These are phyloP conservation scores for Cladosporium sp. DNA, from an alignment of 2,329 filamentous ascomycete species.

Conservation along the genomic window DNA sequence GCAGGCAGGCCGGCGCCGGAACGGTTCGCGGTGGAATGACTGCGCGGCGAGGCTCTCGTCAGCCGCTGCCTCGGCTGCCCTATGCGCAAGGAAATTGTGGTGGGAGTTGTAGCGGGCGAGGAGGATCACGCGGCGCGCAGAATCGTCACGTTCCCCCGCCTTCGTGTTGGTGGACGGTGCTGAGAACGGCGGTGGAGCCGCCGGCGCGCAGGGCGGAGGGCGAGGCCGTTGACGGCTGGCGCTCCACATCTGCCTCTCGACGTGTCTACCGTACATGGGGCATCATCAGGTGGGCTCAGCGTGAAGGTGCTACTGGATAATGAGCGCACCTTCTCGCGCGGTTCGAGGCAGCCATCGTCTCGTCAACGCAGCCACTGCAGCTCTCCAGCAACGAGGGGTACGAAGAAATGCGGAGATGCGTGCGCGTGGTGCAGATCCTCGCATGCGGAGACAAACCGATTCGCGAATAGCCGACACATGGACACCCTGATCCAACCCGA, in stretches of 20 bases:
- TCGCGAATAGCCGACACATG: background rate
- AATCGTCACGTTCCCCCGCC: constrained; percentile 5
- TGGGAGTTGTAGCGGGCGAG: background rate
- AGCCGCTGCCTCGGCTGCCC: background rate
- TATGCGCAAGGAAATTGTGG: background rate
- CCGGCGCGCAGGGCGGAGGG: background rate
- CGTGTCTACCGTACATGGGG: background rate
- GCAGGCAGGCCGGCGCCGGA: constrained; percentile 1
- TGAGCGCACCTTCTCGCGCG: background rate
- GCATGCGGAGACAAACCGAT: constrained; percentile 2
- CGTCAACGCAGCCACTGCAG: background rate
- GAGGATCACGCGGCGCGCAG: constrained; percentile 4
- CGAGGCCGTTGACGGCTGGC: background rate
- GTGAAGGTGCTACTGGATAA: background rate
- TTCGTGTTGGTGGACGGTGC: background rate
- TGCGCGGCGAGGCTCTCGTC: background rate
- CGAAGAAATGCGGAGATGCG: background rate
- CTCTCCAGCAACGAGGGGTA: background rate
- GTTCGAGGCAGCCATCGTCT: background rate
- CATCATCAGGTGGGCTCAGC: background rate
- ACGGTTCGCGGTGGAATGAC: background rate
- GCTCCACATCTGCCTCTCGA: background rate
- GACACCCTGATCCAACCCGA: too few species aligned
- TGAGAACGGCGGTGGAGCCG: background rate
- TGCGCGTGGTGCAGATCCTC: background rate